These are phyloP conservation scores for Phanerochaete carnosa DNA, from an alignment of 768 basidiomycete species.

Conservation along the genomic window DNA sequence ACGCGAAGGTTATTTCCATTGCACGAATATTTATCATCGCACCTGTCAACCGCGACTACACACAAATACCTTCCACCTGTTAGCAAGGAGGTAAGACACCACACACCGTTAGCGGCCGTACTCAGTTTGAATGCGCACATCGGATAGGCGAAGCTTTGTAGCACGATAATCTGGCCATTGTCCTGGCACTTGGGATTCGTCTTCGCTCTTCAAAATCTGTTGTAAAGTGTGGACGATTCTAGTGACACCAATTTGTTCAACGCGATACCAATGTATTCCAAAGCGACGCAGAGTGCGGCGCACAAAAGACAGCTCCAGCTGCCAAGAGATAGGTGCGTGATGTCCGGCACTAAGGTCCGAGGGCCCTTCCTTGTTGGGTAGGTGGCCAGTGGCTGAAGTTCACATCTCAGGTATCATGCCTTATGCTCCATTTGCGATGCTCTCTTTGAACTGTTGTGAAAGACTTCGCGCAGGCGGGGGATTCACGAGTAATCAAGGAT, in stretches of 20 bases:
- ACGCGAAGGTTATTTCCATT: neutral
- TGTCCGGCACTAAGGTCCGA: no score
- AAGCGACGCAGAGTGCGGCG: slow-evolving; percentile 1
- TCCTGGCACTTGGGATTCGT: no score
- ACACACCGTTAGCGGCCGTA: no score
- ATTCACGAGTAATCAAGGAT: no score
- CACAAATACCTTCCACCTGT: neutral
- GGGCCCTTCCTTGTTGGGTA: neutral
- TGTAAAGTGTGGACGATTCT: neutral
- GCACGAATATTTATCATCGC: neutral
- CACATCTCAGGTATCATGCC: neutral
- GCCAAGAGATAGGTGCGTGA: neutral
- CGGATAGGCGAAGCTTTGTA: no score
- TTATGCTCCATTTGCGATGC: neutral
- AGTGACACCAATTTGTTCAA: neutral
- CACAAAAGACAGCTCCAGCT: neutral
- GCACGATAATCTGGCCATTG: no score
- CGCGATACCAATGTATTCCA: slow-evolving; percentile 9
- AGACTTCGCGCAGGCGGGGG: no score
- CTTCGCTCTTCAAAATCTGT: slow-evolving; percentile 9
- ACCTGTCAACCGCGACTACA: neutral
- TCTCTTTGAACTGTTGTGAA: neutral
- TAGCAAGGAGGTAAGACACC: no score
- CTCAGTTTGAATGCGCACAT: no score
- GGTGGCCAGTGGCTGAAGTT: no score